Conservation (phyloP, 345 rosid species). For the Psidium guajava region DNA sequence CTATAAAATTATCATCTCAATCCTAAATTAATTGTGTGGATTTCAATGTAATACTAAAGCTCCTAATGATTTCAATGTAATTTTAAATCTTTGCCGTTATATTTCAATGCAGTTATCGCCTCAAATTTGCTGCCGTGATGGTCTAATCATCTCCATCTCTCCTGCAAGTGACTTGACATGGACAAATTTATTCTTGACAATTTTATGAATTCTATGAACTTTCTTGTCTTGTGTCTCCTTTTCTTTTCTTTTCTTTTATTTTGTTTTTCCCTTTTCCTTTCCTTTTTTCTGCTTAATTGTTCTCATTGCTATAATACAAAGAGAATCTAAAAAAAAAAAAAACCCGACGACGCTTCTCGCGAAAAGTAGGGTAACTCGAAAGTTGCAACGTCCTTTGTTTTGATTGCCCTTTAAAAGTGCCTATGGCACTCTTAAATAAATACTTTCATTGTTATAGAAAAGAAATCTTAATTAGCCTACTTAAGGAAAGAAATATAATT, state of each 20-base stretch:
- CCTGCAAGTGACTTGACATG: background rate
- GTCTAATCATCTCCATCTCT: fast-evolving
- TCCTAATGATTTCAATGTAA: background rate
- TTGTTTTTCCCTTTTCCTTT: background rate
- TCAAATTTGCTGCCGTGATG: background rate
- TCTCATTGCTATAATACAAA: background rate
- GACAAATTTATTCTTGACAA: background rate
- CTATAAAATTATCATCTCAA: background rate
- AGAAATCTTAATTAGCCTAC: background rate
- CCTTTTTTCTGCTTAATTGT: background rate
- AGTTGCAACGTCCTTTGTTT: background rate
- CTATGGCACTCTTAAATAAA: background rate
- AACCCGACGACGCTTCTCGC: background rate
- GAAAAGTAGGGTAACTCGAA: background rate
- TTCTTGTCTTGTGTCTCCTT: background rate
- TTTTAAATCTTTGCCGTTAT: background rate
- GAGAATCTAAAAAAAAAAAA: background rate
- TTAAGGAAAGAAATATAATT: too few relatives aligned
- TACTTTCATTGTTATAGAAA: background rate
- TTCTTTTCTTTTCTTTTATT: background rate
- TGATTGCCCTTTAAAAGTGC: background rate
- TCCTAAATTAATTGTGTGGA: background rate
- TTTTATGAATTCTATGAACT: background rate
- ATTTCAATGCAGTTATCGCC: background rate
- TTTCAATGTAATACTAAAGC: background rate